Conservation (phyloP, 2,329 filamentous ascomycete genomes). For the Exserohilum turcica region DNA sequence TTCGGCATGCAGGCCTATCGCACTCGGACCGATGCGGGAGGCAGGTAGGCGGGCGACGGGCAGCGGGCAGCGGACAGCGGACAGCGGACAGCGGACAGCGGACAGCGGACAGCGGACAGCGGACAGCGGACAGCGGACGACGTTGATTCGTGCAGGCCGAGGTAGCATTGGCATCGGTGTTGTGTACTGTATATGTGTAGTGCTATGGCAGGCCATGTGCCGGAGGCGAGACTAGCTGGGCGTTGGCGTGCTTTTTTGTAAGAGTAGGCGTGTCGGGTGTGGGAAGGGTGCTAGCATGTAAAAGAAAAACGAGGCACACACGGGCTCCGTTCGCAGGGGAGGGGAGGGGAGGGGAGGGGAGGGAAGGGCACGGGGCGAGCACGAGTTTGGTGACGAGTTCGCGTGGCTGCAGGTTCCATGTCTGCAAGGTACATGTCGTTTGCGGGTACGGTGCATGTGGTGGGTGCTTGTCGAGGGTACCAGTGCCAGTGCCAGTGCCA, state of each 20-base stretch:
- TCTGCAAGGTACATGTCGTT: slow-evolving; percentile 22
- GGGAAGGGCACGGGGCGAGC: slow-evolving; percentile 11
- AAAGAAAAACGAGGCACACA: slow-evolving; percentile 3
- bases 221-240: neutral
- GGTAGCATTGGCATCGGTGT: neutral
- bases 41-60: too few species aligned
- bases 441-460: slow-evolving; percentile 15
- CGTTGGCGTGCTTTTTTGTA: slow-evolving; percentile 18
- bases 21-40: slow-evolving; percentile 9
- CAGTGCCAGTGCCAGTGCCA: slow-evolving; percentile 13
- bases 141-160: neutral
- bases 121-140: too few species aligned
- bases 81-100: too few species aligned
- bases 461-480: slow-evolving; percentile 17
- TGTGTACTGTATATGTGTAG: too few species aligned
- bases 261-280: slow-evolving; percentile 10
- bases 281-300: neutral
- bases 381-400: slow-evolving; percentile 6
- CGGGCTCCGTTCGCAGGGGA: slow-evolving; percentile 5
- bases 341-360: too few species aligned
- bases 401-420: slow-evolving; percentile 15
- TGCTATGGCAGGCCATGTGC: too few species aligned
- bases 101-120: too few species aligned
- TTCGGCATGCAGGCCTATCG: slow-evolving; percentile 2
- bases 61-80: too few species aligned